Percentiles rank a stretch among this genome's conserved stretches.
Conservation (phyloP, 2,329 filamentous ascomycete genomes). For the Colletotrichum sp. region DNA sequence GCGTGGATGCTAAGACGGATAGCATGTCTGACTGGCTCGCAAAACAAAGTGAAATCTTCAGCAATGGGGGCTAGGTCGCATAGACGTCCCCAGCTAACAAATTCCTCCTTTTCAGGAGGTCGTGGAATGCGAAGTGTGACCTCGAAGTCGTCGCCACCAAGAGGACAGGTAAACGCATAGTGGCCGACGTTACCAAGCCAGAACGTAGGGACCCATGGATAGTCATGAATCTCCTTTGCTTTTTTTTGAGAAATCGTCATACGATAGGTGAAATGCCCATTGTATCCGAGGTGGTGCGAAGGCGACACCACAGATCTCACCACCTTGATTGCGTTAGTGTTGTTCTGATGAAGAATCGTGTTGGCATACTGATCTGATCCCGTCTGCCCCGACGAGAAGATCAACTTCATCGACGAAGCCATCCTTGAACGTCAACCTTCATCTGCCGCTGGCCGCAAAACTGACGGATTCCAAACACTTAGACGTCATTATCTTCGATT, state of each 20-base stretch:
- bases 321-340: neutral
- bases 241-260: neutral
- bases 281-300: neutral
- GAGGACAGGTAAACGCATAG: conserved; percentile 35
- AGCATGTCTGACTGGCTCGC: neutral
- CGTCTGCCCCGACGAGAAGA: neutral
- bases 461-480: neutral
- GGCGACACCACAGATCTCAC: neutral
- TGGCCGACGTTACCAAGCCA: conserved; percentile 31
- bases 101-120: conserved; percentile 22
- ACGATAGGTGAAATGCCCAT: neutral
- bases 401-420: neutral
- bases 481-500: neutral
- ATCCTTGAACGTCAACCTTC: neutral
- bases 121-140: conserved; percentile 29
- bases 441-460: too few relatives aligned
- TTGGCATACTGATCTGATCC: neutral
- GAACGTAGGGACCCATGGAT: neutral
- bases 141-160: conserved; percentile 35
- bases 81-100: conserved; percentile 30
- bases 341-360: neutral
- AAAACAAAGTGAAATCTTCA: neutral
- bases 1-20: neutral
- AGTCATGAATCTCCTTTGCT: neutral
- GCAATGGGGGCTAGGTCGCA: neutral